Evolutionary conservation across 345 rosid species (phyloP).

Genomic region (Salix viminalis): DNA sequence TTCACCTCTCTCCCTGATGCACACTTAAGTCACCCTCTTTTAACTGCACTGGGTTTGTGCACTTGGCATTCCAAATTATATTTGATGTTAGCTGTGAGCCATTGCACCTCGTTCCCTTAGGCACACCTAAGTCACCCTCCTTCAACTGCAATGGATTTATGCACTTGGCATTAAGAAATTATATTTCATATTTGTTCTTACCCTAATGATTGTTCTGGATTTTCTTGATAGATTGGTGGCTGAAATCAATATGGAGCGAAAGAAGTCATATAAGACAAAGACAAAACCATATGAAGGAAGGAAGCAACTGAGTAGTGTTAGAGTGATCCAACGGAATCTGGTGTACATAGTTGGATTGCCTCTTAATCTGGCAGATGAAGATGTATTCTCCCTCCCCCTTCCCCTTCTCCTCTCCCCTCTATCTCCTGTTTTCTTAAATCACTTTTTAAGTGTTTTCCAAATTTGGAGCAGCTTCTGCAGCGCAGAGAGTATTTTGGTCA

Average conservation of each 20-base stretch:
- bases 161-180: not conserved
- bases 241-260: conserved; percentile 64
- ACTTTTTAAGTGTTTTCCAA: conserved; percentile 3
- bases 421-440: not conserved
- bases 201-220: not conserved
- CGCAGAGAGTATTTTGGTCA: conserved; percentile 75
- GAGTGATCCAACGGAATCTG: conserved; percentile 80
- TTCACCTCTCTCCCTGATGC: no score
- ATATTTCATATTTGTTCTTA: not conserved
- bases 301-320: conserved; percentile 73
- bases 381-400: conserved; percentile 37
- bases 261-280: conserved; percentile 66
- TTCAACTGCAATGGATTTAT: not conserved
- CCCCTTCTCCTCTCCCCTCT: not conserved
- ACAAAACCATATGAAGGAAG: conserved; percentile 62
- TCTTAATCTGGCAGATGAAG: conserved; percentile 81
- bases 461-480: conserved; percentile 58
- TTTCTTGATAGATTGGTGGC: conserved; percentile 47
- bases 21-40: no score
- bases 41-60: not conserved
- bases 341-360: conserved; percentile 93
- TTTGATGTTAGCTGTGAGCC: not conserved
- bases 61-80: not conserved
- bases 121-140: no score
- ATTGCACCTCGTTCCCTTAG: no score